These are phyloP conservation scores for Chaetoceros muelleri DNA, from an alignment of 108 stramenopile genomes.

Conservation along the genomic window DNA sequence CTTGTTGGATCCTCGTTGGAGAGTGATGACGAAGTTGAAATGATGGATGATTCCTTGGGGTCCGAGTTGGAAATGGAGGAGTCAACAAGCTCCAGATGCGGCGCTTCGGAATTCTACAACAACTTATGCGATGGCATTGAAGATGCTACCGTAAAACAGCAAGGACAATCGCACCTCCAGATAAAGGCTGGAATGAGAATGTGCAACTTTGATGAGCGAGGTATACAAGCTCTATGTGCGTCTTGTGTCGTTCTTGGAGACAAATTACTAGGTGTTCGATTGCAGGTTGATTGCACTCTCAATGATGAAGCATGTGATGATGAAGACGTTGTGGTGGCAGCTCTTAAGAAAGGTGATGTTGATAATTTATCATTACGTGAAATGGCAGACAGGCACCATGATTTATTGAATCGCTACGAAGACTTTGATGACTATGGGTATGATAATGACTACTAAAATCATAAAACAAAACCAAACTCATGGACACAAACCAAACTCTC, in stretches of 20 bases:
- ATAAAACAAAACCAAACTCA: too few species aligned
- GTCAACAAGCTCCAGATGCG: constrained; percentile 33
- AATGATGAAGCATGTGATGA: constrained; percentile 53
- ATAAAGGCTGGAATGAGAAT: neutral
- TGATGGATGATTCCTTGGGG: constrained; percentile 21
- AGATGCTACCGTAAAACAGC: constrained; percentile 8
- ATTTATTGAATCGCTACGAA: neutral
- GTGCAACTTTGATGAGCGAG: constrained; percentile 55
- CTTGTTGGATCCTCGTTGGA: constrained; percentile 10
- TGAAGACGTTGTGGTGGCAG: constrained; percentile 34
- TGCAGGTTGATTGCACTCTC: constrained; percentile 50
- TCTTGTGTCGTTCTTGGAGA: constrained; percentile 25
- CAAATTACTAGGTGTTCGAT: constrained; percentile 13
- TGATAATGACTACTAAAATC: neutral
- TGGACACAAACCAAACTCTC: too few species aligned
- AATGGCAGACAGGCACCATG: constrained; percentile 52
- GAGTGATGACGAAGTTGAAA: constrained; percentile 27
- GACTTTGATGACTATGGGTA: neutral
- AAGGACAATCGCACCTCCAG: neutral
- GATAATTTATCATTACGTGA: constrained; percentile 25
- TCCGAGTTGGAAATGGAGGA: constrained; percentile 17
- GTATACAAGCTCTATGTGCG: constrained; percentile 62
- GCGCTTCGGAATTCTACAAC: constrained; percentile 29
- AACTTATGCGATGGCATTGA: constrained; percentile 38
- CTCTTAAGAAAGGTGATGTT: constrained; percentile 23